These are phyloP conservation scores for Rhizopogon vesiculosus DNA, from an alignment of 768 basidiomycete genomes.

Conservation along the genomic window DNA sequence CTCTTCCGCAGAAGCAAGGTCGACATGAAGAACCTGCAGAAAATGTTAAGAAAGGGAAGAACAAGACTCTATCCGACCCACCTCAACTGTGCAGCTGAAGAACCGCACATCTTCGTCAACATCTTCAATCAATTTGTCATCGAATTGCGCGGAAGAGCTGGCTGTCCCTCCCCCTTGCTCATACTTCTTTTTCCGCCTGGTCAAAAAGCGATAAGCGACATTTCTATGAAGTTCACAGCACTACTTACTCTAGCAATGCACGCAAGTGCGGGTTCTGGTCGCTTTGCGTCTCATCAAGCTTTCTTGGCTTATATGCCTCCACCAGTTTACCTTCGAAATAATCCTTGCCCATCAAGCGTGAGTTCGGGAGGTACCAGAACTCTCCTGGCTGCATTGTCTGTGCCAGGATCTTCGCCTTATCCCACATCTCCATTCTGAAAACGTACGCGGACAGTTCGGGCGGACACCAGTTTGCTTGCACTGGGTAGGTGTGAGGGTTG, in stretches of 20 bases:
- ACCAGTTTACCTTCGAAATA: slow-evolving; percentile 52
- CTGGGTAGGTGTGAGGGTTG: slow-evolving; percentile 28
- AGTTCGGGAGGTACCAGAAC: slow-evolving; percentile 51
- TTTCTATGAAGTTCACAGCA: background rate
- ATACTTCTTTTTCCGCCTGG: slow-evolving; percentile 48
- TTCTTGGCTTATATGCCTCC: slow-evolving; percentile 36
- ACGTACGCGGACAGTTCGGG: slow-evolving; percentile 37
- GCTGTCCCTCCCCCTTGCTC: slow-evolving; percentile 20
- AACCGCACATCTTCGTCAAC: slow-evolving; percentile 35
- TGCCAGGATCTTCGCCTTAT: slow-evolving; percentile 38
- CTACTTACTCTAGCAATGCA: slow-evolving; percentile 48
- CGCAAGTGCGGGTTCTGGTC: slow-evolving; percentile 34
- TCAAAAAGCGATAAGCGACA: slow-evolving; percentile 1
- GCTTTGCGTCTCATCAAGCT: slow-evolving; percentile 37
- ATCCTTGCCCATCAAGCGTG: slow-evolving; percentile 35
- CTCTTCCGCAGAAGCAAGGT: slow-evolving; percentile 25
- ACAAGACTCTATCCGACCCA: slow-evolving; percentile 17
- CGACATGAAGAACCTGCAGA: slow-evolving; percentile 42
- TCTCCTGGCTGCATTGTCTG: slow-evolving; percentile 41
- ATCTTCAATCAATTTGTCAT: slow-evolving; percentile 45
- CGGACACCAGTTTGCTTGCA: slow-evolving; percentile 45
- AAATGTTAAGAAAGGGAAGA: background rate
- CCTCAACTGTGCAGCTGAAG: slow-evolving; percentile 59
- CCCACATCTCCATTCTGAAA: slow-evolving; percentile 60
- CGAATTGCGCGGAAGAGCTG: slow-evolving; percentile 27